Conservation (phyloP, 202 grass and related monocot species). For the Carex sylvatica region DNA sequence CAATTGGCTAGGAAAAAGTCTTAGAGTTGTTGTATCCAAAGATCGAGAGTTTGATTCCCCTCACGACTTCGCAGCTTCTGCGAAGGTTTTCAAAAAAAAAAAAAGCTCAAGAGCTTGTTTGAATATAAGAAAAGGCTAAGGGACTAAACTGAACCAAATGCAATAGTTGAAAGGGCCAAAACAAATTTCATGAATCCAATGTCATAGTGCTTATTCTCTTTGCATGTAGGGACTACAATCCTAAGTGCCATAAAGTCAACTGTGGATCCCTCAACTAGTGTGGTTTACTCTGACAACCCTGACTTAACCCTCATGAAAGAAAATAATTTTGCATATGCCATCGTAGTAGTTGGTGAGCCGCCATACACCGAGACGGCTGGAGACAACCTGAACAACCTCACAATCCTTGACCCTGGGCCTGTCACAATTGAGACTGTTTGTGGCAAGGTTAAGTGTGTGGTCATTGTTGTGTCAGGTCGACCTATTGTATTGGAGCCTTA, state of each 20-base stretch:
- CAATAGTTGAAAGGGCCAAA: background rate
- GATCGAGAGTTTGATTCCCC: no score
- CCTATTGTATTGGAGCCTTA: constrained; percentile 81
- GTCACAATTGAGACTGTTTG: constrained; percentile 73
- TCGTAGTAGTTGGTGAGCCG: constrained; percentile 71
- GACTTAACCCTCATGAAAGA: constrained; percentile 64
- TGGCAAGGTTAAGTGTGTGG: constrained; percentile 58
- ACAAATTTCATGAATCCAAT: background rate
- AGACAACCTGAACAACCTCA: constrained; percentile 65
- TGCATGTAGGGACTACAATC: constrained; percentile 74
- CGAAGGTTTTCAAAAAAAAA: no score
- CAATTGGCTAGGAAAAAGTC: no score
- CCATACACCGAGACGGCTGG: constrained; percentile 77
- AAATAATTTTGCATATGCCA: constrained; percentile 63
- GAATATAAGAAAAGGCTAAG: background rate
- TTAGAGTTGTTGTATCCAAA: no score
- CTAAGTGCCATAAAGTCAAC: constrained; percentile 75
- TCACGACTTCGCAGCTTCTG: no score
- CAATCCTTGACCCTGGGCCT: constrained; percentile 69
- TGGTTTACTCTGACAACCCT: constrained; percentile 69
- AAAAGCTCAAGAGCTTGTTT: background rate
- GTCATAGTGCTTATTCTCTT: constrained; percentile 9
- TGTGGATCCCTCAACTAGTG: constrained; percentile 49
- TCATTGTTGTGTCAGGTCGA: constrained; percentile 71
- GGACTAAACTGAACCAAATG: background rate